Evolutionary conservation across 441 rosid genomes (phyloP).

Genomic region (Brassica hybrid): DNA sequence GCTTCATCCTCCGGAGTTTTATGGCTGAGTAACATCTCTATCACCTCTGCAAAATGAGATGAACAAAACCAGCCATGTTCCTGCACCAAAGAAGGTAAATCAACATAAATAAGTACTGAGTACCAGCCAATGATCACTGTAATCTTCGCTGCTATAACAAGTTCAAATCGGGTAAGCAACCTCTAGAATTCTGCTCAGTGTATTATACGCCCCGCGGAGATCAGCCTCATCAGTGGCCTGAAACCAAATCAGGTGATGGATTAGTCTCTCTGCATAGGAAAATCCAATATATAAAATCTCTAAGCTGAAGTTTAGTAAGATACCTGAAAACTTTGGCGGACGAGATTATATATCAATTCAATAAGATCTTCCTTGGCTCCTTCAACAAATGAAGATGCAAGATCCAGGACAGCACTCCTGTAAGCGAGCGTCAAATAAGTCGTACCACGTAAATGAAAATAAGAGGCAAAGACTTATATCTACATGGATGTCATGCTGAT

Average conservation of each 20-base stretch:
- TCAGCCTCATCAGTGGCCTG: constrained; percentile 60
- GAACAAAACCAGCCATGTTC: constrained; percentile 81
- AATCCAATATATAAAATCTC: neutral
- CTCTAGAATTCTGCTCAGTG: constrained; percentile 77
- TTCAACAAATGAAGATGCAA: constrained; percentile 76
- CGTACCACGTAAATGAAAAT: neutral
- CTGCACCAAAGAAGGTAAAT: constrained; percentile 52
- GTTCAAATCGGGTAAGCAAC: constrained; percentile 45
- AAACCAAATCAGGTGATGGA: constrained; percentile 37
- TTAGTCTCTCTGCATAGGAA: constrained; percentile 22
- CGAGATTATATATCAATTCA: constrained; percentile 54
- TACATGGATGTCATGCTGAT: neutral
- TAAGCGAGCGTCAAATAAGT: neutral
- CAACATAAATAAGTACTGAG: constrained; percentile 31
- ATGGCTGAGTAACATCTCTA: constrained; percentile 68
- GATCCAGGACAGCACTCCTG: constrained; percentile 72
- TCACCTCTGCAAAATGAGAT: constrained; percentile 67
- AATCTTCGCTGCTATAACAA: constrained; percentile 8
- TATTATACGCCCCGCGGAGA: constrained; percentile 70
- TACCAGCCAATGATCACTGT: constrained; percentile 1
- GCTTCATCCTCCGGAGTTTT: constrained; percentile 57
- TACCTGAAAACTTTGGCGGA: constrained; percentile 6
- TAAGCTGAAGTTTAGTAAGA: neutral
- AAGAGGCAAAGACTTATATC: neutral
- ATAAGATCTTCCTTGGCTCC: constrained; percentile 80